Base-by-base conservation (phyloP, 306 rosid species). In the Malus asiatica region DNA sequence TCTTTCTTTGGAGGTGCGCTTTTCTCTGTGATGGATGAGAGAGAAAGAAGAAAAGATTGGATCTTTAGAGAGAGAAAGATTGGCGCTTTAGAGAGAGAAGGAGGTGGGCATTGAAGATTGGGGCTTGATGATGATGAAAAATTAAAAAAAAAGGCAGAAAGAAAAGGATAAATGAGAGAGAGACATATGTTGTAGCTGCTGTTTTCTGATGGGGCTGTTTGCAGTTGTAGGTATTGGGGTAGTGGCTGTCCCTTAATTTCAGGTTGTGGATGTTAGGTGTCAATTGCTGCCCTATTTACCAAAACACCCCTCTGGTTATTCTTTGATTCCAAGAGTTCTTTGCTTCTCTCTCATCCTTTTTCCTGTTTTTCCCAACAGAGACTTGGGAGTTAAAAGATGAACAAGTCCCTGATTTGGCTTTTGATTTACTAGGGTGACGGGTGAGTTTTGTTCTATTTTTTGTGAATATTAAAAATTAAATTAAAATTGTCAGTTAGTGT, bases 11-110 rank as follows among this genome's bases (percentile, higher is more conserved):
- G 59, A 85, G 78, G 78, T 71, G 80, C 75, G 77, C 79, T 70
- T 81, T 77, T 75, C 68, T 69, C 78, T 77, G 82, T 73, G 27
- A 51, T 58, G 62, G 81, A 74, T 66, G 86, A 82, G 88, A 87
- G 89, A 86, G 90, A 80, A 66, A 82, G 88, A 87, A 87, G 83
- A 90, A 81, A 66, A 53, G 42, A 68, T 12, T 16, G 46, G 8
- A 12, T 45, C 14, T 63, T 12, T 78, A 53, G 73, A 85, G 81
- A 87, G 22, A 20, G 53, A 63, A 66, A 61, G 77, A 48, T 7
- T 16, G 58, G 25, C 10, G 25, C 62, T 60, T 3, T 78, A 78
- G 82, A 66, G 78, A 70, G 73, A 79, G 67, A 74, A 48, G 65
- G 69, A 73, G 68, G 5, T 68, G 33, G 61, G 78, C 70, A 74